phyloP scores from a whole-genome alignment of 2,329 filamentous ascomycete genomes.

The Chaetomium sp. region DNA sequence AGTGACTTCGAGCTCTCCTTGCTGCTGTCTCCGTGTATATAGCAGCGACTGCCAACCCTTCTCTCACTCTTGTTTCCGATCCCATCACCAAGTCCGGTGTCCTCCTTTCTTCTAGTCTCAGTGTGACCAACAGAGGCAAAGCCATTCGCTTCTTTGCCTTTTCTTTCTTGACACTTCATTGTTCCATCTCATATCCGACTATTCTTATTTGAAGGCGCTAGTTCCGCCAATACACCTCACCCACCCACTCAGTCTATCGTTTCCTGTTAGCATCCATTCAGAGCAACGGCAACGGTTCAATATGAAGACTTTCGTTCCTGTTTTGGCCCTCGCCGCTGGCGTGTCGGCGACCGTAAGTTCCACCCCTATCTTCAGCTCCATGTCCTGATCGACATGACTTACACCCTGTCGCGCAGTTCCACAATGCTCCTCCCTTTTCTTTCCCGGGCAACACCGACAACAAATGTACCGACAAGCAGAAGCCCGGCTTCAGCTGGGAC shows the following conservation, averaged over 20 bases:
- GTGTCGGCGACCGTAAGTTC: conserved; percentile 49
- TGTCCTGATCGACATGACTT: conserved; percentile 17
- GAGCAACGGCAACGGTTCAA: conserved; percentile 35
- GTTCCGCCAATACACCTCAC: conserved; percentile 25
- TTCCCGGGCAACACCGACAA: conserved; percentile 75
- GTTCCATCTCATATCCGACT: conserved; percentile 13
- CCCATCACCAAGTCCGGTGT: conserved; percentile 29
- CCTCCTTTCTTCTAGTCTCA: conserved; percentile 33
- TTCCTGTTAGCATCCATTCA: conserved; percentile 19
- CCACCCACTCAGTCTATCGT: conserved; percentile 23
- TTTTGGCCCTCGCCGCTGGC: conserved; percentile 56
- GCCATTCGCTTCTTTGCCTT: conserved; percentile 61
- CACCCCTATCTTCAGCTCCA: background rate
- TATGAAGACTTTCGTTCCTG: conserved; percentile 56
- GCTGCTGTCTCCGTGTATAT: conserved; percentile 28
- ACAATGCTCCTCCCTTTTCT: conserved; percentile 54
- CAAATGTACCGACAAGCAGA: conserved; percentile 71
- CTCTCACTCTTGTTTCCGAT: conserved; percentile 22
- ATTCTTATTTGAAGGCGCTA: conserved; percentile 24
- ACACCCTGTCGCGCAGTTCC: conserved; percentile 34
- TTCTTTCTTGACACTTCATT: conserved; percentile 39
- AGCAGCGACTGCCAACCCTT: conserved; percentile 29
- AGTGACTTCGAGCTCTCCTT: conserved; percentile 6
- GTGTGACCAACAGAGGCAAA: conserved; percentile 45
- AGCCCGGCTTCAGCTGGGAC: conserved; percentile 70